Evolutionary conservation across 805 yeast genomes (phyloP).

Genomic region (Tanozyma kutaoensis): DNA sequence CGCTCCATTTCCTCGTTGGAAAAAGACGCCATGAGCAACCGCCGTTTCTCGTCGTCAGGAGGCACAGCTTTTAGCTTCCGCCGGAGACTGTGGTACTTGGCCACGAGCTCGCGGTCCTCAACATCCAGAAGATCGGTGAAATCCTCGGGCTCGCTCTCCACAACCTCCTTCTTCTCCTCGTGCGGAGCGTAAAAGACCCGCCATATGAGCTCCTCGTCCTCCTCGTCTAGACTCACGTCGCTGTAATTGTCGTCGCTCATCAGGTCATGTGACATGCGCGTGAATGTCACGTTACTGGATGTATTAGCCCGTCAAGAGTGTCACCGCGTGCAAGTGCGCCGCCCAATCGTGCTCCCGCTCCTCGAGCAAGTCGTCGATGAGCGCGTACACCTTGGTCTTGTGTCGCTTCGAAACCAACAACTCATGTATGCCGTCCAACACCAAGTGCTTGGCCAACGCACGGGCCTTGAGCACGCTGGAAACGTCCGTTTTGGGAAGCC

Average conservation of each 20-base stretch:
- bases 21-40: conserved; percentile 56
- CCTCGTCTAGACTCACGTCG: conserved; percentile 29
- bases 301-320: too few relatives aligned
- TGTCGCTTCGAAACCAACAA: too few relatives aligned
- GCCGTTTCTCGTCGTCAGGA: conserved; percentile 37
- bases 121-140: conserved; percentile 18
- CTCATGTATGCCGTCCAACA: conserved; percentile 5
- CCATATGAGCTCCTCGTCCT: conserved; percentile 31
- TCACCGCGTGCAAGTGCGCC: conserved; percentile 2
- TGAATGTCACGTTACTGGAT: not conserved
- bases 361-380: conserved; percentile 4
- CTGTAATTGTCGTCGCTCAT: conserved; percentile 4
- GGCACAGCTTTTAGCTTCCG: conserved; percentile 16
- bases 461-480: conserved; percentile 3
- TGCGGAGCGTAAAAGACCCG: conserved; percentile 22
- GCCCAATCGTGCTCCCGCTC: conserved; percentile 6
- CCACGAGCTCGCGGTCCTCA: conserved; percentile 19
- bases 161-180: conserved; percentile 4
- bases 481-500: conserved; percentile 2
- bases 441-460: conserved; percentile 5
- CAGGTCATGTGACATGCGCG: not conserved
- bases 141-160: conserved; percentile 4
- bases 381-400: too few relatives aligned
- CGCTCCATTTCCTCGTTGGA: conserved; percentile 76
- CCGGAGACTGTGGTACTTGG: conserved; percentile 14